Percentiles rank a stretch among this genome's conserved stretches.
phyloP scores from a whole-genome alignment of 2,329 filamentous ascomycete genomes.

The Venturia effusa region DNA sequence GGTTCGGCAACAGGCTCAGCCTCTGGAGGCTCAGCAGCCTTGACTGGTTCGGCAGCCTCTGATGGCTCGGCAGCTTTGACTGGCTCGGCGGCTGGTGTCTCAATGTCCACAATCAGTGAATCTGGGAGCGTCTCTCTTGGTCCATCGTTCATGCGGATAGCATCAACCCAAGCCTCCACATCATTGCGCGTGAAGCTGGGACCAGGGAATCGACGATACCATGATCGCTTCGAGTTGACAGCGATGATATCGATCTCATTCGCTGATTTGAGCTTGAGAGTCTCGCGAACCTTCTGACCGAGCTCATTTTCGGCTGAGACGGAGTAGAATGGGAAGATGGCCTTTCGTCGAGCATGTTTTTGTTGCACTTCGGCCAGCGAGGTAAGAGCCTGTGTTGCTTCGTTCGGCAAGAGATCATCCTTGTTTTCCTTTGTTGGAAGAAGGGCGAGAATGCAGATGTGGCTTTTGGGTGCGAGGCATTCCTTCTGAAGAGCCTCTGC shows the following conservation, averaged over 20 bases:
- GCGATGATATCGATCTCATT: constrained; percentile 63
- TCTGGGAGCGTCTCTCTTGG: constrained; percentile 56
- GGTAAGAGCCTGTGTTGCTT: constrained; percentile 34
- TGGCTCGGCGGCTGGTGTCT: not conserved
- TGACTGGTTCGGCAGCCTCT: not conserved
- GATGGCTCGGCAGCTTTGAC: constrained; percentile 3
- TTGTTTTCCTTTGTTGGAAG: constrained; percentile 45
- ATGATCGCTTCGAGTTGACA: constrained; percentile 72
- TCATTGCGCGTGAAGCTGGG: constrained; percentile 44
- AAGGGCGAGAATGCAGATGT: constrained; percentile 73
- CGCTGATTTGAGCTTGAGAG: constrained; percentile 47
- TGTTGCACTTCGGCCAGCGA: constrained; percentile 63
- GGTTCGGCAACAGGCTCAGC: not conserved
- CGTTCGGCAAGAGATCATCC: constrained; percentile 30
- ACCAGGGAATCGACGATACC: constrained; percentile 68
- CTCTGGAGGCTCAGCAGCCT: constrained; percentile 1
- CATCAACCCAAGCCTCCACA: constrained; percentile 80
- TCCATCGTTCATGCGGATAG: constrained; percentile 82
- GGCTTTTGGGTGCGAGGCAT: constrained; percentile 66
- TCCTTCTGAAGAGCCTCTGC: constrained; percentile 53
- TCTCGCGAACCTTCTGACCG: constrained; percentile 42
- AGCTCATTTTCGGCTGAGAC: constrained; percentile 54
- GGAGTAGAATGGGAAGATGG: constrained; percentile 74
- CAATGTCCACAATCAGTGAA: not conserved
- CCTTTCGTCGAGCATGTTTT: constrained; percentile 57